phyloP scores from a whole-genome alignment of 1,284 basidiomycete species.

The Leccinum fallax region DNA sequence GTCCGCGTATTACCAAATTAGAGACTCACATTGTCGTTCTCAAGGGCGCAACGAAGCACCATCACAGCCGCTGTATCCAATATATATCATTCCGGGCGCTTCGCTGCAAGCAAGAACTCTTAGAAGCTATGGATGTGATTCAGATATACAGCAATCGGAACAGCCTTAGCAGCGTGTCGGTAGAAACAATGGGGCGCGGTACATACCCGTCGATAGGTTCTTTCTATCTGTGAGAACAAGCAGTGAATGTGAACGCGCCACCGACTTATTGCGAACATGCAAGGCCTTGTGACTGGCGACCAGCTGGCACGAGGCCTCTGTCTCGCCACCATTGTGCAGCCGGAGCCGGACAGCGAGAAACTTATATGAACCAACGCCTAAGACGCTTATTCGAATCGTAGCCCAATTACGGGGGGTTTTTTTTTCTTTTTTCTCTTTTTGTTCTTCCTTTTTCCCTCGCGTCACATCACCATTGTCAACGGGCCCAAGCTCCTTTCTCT shows the following conservation, averaged over 20 bases:
- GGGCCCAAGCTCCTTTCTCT: neutral
- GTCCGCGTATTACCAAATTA: neutral
- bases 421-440: neutral
- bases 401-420: neutral
- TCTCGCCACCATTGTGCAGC: slow-evolving; percentile 1
- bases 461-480: neutral
- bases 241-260: neutral
- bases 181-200: neutral
- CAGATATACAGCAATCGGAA: neutral
- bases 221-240: slow-evolving; percentile 3
- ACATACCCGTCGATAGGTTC: neutral
- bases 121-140: neutral
- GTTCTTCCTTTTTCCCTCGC: neutral
- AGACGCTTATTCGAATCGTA: neutral
- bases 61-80: neutral
- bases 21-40: neutral
- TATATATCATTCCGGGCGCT: neutral
- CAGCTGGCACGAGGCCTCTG: neutral
- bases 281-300: neutral
- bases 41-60: neutral
- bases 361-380: neutral
- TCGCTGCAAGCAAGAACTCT: neutral
- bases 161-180: slow-evolving; percentile 1
- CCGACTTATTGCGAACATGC: neutral
- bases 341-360: slow-evolving; percentile 15